Evolutionary conservation across 495 filamentous ascomycete species (phyloP).

Genomic region (Talaromyces wortmannii): DNA sequence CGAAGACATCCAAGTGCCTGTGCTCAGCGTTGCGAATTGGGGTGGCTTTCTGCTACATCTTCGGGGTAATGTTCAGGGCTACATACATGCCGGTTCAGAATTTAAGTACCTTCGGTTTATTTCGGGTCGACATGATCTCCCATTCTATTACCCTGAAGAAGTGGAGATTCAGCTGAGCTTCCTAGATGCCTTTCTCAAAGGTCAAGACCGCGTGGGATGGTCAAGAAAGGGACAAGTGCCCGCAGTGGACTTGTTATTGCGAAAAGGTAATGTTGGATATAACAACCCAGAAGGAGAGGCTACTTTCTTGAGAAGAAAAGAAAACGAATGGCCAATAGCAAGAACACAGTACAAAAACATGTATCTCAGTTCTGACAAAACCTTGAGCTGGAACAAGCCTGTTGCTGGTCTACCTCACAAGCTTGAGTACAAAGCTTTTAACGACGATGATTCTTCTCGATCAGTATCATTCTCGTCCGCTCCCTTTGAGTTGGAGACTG

Average conservation of each 20-base stretch:
- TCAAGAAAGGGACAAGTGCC: conserved; percentile 39
- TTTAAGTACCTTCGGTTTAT: conserved; percentile 63
- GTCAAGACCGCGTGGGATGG: conserved; percentile 55
- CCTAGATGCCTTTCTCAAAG: conserved; percentile 61
- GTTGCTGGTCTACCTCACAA: conserved; percentile 10
- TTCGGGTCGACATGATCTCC: conserved; percentile 61
- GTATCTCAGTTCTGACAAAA: conserved; percentile 27
- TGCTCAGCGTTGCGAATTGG: conserved; percentile 62
- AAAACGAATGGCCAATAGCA: conserved; percentile 58
- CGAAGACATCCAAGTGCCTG: conserved; percentile 53
- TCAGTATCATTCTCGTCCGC: conserved; percentile 45
- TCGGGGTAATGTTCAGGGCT: conserved; percentile 60
- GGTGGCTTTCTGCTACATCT: conserved; percentile 58
- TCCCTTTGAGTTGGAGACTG: conserved; percentile 49
- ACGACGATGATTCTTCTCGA: conserved; percentile 34
- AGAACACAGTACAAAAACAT: conserved; percentile 52
- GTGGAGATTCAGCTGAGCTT: conserved; percentile 59
- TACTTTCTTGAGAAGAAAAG: conserved; percentile 38
- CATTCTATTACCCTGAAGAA: conserved; percentile 62
- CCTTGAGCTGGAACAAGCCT: conserved; percentile 6
- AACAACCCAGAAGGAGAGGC: conserved; percentile 52
- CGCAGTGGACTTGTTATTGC: conserved; percentile 48
- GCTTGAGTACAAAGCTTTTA: conserved; percentile 48
- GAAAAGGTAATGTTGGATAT: conserved; percentile 56
- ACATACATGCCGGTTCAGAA: conserved; percentile 48